These are phyloP conservation scores for Cordyceps pruinosa DNA, from an alignment of 2,329 filamentous ascomycete genomes.

Conservation along the genomic window DNA sequence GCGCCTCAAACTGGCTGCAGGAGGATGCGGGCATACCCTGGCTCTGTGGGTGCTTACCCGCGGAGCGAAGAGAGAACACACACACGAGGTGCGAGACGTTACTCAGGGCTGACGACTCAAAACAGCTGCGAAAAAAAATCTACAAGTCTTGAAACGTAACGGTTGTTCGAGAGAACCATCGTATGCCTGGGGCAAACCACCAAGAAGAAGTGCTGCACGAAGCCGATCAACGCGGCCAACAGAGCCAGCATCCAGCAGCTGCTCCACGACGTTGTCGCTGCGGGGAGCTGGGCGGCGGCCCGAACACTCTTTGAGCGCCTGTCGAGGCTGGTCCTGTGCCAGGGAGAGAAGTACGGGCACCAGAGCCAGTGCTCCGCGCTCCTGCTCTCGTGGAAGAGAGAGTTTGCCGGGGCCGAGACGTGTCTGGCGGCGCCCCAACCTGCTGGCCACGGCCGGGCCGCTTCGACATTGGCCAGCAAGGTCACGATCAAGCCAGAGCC, in stretches of 20 bases:
- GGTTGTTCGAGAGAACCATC: neutral
- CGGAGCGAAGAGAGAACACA: neutral
- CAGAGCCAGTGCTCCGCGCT: neutral
- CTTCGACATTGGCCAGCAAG: neutral
- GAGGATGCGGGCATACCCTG: neutral
- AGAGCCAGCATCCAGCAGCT: neutral
- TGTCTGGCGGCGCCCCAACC: neutral
- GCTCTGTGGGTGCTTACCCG: neutral
- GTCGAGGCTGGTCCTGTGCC: conserved; percentile 18
- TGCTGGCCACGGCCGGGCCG: too few relatives aligned
- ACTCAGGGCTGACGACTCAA: neutral
- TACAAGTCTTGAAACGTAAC: neutral
- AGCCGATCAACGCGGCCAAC: neutral
- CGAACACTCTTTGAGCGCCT: conserved; percentile 13
- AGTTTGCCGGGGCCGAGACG: conserved; percentile 1
- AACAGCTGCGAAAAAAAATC: neutral
- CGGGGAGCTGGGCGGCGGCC: conserved; percentile 14
- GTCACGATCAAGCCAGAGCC: neutral
- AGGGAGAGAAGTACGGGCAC: neutral
- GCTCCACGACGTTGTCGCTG: conserved; percentile 7
- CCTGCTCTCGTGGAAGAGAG: conserved; percentile 15
- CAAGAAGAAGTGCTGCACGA: neutral
- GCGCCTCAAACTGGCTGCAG: neutral
- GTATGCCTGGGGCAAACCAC: neutral
- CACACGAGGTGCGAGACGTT: too few relatives aligned